phyloP scores from a whole-genome alignment of 768 basidiomycete species.

The Termitomyces heimii region DNA sequence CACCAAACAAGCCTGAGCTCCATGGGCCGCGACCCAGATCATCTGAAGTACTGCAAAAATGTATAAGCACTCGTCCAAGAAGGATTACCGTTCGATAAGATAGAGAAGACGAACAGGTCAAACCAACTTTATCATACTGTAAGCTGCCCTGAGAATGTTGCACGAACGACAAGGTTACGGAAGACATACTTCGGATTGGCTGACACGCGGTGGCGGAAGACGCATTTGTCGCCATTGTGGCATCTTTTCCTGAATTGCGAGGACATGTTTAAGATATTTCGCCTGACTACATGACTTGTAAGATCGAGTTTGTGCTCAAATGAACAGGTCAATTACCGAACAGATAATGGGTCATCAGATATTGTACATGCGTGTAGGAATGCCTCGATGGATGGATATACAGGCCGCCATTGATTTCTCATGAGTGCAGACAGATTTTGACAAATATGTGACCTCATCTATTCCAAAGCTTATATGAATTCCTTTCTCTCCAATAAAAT shows the following conservation, averaged over 20 bases:
- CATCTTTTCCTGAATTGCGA: slow-evolving; percentile 51
- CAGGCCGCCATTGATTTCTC: slow-evolving; percentile 62
- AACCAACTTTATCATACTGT: slow-evolving; percentile 83
- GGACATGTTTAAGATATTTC: slow-evolving; percentile 50
- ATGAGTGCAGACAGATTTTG: slow-evolving; percentile 55
- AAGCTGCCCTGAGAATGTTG: slow-evolving; percentile 6
- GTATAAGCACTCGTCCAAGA: slow-evolving; percentile 12
- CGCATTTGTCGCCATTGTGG: slow-evolving; percentile 70
- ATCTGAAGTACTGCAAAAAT: slow-evolving; percentile 60
- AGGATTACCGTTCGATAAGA: background rate
- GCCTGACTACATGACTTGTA: slow-evolving; percentile 34
- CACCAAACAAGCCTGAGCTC: slow-evolving; percentile 65
- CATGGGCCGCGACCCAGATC: slow-evolving; percentile 75
- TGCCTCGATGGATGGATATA: slow-evolving; percentile 47
- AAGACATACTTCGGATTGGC: slow-evolving; percentile 61
- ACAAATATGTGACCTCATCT: slow-evolving; percentile 71
- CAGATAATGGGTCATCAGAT: slow-evolving; percentile 50
- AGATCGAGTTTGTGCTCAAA: background rate
- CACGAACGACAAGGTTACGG: background rate
- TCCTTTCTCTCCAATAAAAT: background rate
- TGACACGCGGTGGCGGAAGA: slow-evolving; percentile 80
- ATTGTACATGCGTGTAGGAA: slow-evolving; percentile 52
- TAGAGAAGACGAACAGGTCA: slow-evolving; percentile 54
- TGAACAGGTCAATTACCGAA: slow-evolving; percentile 35
- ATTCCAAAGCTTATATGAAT: slow-evolving; percentile 1